Percentiles rank a stretch among this genome's conserved stretches.
Conservation (phyloP, 1,139 yeast genomes). For the Zygosaccharomyces sapae region DNA sequence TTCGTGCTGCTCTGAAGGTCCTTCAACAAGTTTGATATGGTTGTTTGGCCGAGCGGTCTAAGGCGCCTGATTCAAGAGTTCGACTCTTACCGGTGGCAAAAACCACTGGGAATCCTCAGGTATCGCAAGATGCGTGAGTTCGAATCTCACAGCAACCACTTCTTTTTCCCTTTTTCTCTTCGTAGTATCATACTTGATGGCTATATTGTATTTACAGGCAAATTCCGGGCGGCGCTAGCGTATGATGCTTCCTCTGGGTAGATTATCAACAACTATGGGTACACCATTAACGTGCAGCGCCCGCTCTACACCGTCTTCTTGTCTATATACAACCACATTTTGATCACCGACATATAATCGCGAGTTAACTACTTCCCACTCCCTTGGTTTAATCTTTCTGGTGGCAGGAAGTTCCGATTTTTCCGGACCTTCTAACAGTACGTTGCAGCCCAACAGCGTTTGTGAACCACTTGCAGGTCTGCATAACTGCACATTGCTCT, state of each 20-base stretch:
- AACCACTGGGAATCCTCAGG: conserved; percentile 24
- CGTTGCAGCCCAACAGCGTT: conserved; percentile 16
- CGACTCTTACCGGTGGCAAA: conserved; percentile 16
- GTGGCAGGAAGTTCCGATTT: conserved; percentile 8
- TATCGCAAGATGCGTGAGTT: conserved; percentile 33
- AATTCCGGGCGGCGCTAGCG: conserved; percentile 1
- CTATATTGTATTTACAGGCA: too few relatives aligned
- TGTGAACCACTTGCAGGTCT: conserved; percentile 13
- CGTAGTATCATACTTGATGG: too few relatives aligned
- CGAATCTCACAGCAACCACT: conserved; percentile 33
- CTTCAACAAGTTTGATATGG: conserved; percentile 9
- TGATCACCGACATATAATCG: conserved; percentile 15
- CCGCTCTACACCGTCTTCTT: conserved; percentile 11
- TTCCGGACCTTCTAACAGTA: conserved; percentile 11
- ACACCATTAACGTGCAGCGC: conserved; percentile 12
- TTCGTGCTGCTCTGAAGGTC: not conserved
- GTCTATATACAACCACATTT: conserved; percentile 16
- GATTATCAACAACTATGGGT: conserved; percentile 14
- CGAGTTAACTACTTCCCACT: conserved; percentile 22
- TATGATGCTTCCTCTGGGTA: conserved; percentile 15
- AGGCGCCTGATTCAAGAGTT: conserved; percentile 31
- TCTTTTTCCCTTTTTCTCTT: conserved; percentile 17
- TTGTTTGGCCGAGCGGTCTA: conserved; percentile 34
- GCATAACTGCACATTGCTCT: conserved; percentile 15
- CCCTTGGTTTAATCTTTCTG: conserved; percentile 19